Percentiles rank a stretch among this genome's conserved stretches.
Evolutionary conservation across 805 yeast genomes (phyloP).

Genomic region (Candida saitoana): DNA sequence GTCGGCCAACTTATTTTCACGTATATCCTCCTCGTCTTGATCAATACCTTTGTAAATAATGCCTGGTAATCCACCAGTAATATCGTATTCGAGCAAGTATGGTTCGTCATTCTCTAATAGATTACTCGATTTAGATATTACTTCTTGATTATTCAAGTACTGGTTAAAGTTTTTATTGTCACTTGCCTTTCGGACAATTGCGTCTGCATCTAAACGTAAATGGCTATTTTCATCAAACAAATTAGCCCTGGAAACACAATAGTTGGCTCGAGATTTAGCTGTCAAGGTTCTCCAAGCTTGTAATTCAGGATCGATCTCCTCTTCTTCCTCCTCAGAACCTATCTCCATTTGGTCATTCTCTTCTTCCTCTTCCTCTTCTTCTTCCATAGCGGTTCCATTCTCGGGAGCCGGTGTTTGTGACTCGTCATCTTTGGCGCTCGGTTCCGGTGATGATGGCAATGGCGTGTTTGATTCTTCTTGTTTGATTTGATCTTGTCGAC

Average conservation of each 20-base stretch:
- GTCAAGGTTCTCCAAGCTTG: conserved; percentile 83
- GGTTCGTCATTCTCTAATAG: conserved; percentile 56
- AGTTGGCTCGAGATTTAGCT: conserved; percentile 71
- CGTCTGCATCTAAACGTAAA: conserved; percentile 64
- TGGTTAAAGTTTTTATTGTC: conserved; percentile 62
- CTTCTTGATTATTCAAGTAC: conserved; percentile 38
- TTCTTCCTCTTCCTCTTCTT: conserved; percentile 9
- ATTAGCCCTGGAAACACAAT: conserved; percentile 63
- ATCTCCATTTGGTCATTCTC: conserved; percentile 23
- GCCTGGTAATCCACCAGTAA: conserved; percentile 75
- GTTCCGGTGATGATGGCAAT: conserved; percentile 10
- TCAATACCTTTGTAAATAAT: conserved; percentile 51
- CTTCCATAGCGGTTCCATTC: conserved; percentile 4
- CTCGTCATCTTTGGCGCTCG: conserved; percentile 3
- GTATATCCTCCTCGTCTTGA: conserved; percentile 35
- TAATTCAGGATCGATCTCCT: conserved; percentile 69
- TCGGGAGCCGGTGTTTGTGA: conserved; percentile 11
- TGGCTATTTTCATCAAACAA: conserved; percentile 56
- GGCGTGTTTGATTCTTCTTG: conserved; percentile 20
- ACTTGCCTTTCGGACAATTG: conserved; percentile 59
- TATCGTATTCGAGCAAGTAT: conserved; percentile 77
- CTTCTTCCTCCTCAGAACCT: conserved; percentile 47
- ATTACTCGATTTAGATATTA: conserved; percentile 41
- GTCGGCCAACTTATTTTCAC: conserved; percentile 35
- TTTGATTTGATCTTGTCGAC: conserved; percentile 32